Base-by-base conservation (phyloP, 2,329 filamentous ascomycete genomes). In the Monilinia fructigena region DNA sequence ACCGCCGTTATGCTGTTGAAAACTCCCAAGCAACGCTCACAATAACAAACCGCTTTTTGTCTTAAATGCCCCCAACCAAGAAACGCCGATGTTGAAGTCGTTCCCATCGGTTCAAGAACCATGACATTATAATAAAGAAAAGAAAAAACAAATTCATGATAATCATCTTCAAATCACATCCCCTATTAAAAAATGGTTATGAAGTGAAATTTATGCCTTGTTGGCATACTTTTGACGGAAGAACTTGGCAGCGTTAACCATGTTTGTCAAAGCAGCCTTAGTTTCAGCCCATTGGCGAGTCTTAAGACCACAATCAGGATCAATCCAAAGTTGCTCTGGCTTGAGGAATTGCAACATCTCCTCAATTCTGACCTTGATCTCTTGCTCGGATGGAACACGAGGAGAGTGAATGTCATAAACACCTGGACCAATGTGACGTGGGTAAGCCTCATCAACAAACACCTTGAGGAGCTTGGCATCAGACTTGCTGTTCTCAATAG, bases 381-480 rank as follows among this genome's bases (percentile, higher is more conserved):
- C 95, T 84, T 97, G 86, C 88, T 97, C 91, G 79, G 88, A 90
- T 78, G 95, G 95, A 69, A 99, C 88, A 91, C 95, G 94, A 74
- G 95, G 95, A 73, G 92, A 96, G 91, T 99, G 95, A 85, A 99
- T 99, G 83, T 99, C 95, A 81, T 98, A 99, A 81, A 99, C 95
- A 89, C 94, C 95, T 72, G 95, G 95, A 72, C 95, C 95, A 76
- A 99, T 99, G 86, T 99, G 94, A 77, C 94, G 92, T 74, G 93
- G 94, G 85, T 98, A 98, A 69, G 89, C 91, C 82, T 95, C 91
- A 80, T 98, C 94, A 75, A 97, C 92, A 79, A 99, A 99, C 81
- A 99, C 95, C 83, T 94, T 91, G 79, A 99, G 90, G 74, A 99
- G 89, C 90, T 99, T 99, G 79, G 95, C 95, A 77, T 99, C 95